Evolutionary conservation across 2,329 filamentous ascomycete genomes (phyloP).

Genomic region (Microsporum audouinii): DNA sequence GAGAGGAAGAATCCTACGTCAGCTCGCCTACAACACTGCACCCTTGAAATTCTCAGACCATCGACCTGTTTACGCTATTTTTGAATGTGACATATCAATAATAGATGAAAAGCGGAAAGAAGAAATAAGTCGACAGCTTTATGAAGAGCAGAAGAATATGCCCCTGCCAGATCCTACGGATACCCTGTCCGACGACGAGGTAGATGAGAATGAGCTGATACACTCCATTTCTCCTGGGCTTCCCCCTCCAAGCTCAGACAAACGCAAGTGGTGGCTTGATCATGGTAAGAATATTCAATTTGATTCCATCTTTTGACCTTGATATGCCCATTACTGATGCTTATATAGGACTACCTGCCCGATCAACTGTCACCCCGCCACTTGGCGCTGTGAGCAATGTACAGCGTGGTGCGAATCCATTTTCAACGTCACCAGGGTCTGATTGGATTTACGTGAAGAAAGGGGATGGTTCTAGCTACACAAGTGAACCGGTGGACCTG

Average conservation of each 20-base stretch:
- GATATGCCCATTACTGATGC: conserved; percentile 12
- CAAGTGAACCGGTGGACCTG: background rate
- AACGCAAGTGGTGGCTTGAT: conserved; percentile 55
- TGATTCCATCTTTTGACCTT: conserved; percentile 4
- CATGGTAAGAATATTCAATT: conserved; percentile 36
- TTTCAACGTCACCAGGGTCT: conserved; percentile 58
- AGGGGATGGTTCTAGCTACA: background rate
- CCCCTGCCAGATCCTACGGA: conserved; percentile 11
- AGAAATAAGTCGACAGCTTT: conserved; percentile 60
- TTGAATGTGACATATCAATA: conserved; percentile 71
- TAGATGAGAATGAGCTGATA: conserved; percentile 55
- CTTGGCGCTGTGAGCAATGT: conserved; percentile 58
- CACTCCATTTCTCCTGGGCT: conserved; percentile 70
- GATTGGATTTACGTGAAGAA: conserved; percentile 59
- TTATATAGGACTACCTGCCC: conserved; percentile 54
- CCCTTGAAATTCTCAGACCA: conserved; percentile 87
- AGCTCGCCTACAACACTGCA: conserved; percentile 71
- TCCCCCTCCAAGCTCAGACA: conserved; percentile 51
- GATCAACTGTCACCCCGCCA: conserved; percentile 59
- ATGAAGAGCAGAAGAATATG: conserved; percentile 52
- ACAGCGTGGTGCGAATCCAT: conserved; percentile 68
- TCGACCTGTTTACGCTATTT: conserved; percentile 83
- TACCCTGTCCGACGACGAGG: conserved; percentile 18
- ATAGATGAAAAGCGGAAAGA: conserved; percentile 66
- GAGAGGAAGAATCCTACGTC: conserved; percentile 71